Base-by-base conservation (phyloP, 192 early-diverging fungal genomes). In the Coemansia umbellata region DNA sequence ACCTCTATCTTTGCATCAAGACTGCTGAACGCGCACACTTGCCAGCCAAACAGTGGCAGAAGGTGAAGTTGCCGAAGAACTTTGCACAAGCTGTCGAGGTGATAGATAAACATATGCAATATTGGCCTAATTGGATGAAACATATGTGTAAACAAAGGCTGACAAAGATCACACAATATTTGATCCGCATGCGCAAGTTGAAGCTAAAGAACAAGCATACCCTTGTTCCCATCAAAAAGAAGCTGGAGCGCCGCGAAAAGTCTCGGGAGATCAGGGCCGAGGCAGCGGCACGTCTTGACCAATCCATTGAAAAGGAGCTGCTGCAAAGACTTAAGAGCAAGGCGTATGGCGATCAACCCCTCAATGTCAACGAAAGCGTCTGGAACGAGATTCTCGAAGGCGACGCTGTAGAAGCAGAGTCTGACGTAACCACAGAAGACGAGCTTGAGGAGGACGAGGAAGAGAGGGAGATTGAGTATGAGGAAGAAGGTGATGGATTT, bases 101-200 rank as follows among this genome's bases (percentile, higher is more conserved):
- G 65, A 69, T 98, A 40, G 93, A 98, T 78, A 86, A 84, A 43
- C 88, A 95, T 55, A 78, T 98, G 51, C 60, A 85, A 32, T 87
- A 92, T 74, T 98, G 93, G 93, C 94, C 94, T 54, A 75, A 82
- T 44, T 95, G 92, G 68, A 79, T 87, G 66, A 77, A 90, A 48
- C 90, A 95, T 82, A 94, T 91, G 79, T 95, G 92, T 81, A 98
- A 98, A 66, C 94, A 97, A 66, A 83, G 95, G 41, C 53, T 95
- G 41, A 97, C 94, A 28, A 95, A 94, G 80, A 91, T 96, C 42
- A 95, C 91, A 24, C 94, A 98, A 67, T 95, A 94, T 50, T 76
- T 98, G 39, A 92, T 96, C 62, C 84, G 91, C 57, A 94, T 93
- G 89, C 84, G 95, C 53, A 85, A 88, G 61, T 79, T 98, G 52